These are phyloP conservation scores for Corymbia calophylla DNA, from an alignment of 441 rosid genomes.

Conservation along the genomic window DNA sequence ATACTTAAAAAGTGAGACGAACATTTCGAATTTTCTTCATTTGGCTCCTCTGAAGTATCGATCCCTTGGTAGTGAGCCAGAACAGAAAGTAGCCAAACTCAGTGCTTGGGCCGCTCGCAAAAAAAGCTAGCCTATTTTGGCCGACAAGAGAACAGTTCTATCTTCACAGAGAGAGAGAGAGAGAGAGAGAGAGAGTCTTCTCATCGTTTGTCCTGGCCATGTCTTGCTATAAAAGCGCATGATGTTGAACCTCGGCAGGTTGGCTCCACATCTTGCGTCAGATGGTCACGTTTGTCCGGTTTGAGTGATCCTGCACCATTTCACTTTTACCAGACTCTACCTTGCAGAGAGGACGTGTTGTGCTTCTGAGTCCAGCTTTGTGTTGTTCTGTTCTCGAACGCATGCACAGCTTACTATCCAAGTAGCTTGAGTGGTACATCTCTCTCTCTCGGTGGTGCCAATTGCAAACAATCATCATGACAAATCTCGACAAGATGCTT, in stretches of 20 bases:
- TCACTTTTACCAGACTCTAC: neutral
- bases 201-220: neutral
- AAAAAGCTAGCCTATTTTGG: neutral
- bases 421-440: neutral
- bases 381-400: neutral
- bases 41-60: neutral
- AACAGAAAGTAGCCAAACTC: neutral
- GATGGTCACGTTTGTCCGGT: neutral
- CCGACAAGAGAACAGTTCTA: neutral
- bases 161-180: neutral
- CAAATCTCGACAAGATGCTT: neutral
- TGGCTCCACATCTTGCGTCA: neutral
- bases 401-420: neutral
- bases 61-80: neutral
- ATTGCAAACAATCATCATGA: neutral
- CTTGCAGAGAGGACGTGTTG: neutral
- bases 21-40: neutral
- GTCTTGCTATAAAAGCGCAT: neutral
- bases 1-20: neutral
- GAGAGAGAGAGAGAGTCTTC: neutral
- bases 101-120: neutral
- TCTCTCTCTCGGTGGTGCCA: neutral
- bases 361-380: neutral
- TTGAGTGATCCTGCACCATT: neutral
- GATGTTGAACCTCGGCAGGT: neutral